Conservation (phyloP, 2,329 filamentous ascomycete species). For the Coleophoma cylindrospora region DNA sequence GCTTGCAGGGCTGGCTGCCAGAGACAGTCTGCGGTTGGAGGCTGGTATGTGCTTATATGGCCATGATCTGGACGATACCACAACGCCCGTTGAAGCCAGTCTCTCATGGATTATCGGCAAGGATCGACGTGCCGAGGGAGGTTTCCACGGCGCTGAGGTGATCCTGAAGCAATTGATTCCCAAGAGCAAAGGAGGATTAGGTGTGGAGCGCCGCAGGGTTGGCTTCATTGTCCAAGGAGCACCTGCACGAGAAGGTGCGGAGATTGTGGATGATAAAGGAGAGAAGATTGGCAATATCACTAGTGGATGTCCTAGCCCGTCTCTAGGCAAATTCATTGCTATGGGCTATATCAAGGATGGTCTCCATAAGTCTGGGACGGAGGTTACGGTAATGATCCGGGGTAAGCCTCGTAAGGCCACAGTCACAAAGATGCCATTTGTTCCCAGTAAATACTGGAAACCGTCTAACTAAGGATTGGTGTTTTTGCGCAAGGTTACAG, state of each 20-base stretch:
- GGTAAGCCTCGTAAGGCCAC: constrained; percentile 62
- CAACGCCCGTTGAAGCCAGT: constrained; percentile 62
- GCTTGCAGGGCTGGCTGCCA: constrained; percentile 82
- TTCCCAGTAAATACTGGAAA: constrained; percentile 57
- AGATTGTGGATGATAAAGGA: constrained; percentile 61
- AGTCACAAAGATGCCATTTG: constrained; percentile 68
- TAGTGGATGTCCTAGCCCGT: constrained; percentile 85
- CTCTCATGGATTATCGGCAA: constrained; percentile 82
- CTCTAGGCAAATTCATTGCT: constrained; percentile 83
- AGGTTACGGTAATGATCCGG: constrained; percentile 58
- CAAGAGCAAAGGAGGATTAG: constrained; percentile 65
- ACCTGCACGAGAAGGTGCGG: constrained; percentile 83
- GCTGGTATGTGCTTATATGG: constrained; percentile 99
- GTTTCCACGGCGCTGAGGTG: constrained; percentile 80
- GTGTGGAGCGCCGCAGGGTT: constrained; percentile 68
- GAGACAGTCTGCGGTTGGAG: constrained; percentile 89
- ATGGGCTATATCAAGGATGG: constrained; percentile 78
- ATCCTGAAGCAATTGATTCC: constrained; percentile 74
- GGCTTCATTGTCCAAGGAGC: constrained; percentile 81
- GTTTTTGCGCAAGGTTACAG: too few relatives aligned
- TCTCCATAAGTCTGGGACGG: constrained; percentile 63
- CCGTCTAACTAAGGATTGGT: too few relatives aligned
- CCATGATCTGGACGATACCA: constrained; percentile 85
- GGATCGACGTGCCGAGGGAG: constrained; percentile 59
- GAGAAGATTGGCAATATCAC: constrained; percentile 75